A percentile compares a stretch with the other conserved stretches of the same genome.
These are phyloP conservation scores for Talaromyces wortmannii DNA, from an alignment of 495 filamentous ascomycete genomes.

Conservation along the genomic window DNA sequence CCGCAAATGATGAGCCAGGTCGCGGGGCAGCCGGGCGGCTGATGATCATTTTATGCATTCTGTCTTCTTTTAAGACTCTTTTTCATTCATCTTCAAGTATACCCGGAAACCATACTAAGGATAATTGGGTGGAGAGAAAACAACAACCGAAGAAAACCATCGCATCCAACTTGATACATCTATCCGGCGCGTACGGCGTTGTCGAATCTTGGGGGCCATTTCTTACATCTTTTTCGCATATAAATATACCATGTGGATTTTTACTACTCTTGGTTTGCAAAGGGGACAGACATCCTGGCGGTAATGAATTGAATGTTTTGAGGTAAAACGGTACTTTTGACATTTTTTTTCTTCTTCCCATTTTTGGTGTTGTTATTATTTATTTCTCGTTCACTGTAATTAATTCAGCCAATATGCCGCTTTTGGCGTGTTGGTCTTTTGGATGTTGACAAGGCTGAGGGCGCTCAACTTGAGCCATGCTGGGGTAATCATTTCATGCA, in stretches of 20 bases:
- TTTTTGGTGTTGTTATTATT: too few species aligned
- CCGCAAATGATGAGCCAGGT: slow-evolving; percentile 3
- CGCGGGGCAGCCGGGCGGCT: slow-evolving; percentile 3
- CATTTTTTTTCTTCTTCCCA: too few species aligned
- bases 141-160: background rate
- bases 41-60: background rate
- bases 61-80: background rate
- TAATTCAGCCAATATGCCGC: too few species aligned
- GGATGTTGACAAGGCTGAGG: too few species aligned
- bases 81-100: background rate
- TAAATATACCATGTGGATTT: background rate
- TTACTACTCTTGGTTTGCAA: background rate
- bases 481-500: too few species aligned
- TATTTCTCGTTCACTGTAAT: too few species aligned
- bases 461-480: too few species aligned
- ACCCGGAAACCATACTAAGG: background rate
- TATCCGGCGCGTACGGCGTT: background rate
- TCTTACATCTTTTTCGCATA: background rate
- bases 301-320: background rate
- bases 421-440: too few species aligned
- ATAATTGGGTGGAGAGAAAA: background rate
- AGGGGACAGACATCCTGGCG: background rate
- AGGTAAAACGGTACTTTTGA: too few species aligned
- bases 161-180: background rate
- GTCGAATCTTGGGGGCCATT: background rate